These are phyloP conservation scores for Teratosphaeria epicoccoides DNA, from an alignment of 2,329 filamentous ascomycete genomes.

Conservation along the genomic window DNA sequence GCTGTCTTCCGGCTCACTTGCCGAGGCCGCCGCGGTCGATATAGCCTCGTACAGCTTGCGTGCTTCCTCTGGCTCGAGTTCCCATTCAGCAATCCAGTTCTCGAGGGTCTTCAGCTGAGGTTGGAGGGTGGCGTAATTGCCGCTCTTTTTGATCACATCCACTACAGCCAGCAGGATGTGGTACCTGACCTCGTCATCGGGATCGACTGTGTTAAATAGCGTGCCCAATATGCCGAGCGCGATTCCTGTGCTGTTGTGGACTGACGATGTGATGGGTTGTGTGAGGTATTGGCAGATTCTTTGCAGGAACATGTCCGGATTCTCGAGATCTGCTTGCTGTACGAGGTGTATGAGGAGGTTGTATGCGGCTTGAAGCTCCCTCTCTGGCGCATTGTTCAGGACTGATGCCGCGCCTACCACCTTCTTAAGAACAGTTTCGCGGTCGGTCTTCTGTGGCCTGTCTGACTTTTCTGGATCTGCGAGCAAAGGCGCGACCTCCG, in stretches of 20 bases:
- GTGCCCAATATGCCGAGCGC: slow-evolving; percentile 86
- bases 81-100: slow-evolving; percentile 73
- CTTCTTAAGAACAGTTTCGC: slow-evolving; percentile 79
- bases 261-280: slow-evolving; percentile 76
- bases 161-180: slow-evolving; percentile 86
- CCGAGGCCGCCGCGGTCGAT: slow-evolving; percentile 67
- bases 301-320: slow-evolving; percentile 75
- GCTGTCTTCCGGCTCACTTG: slow-evolving; percentile 64
- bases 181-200: slow-evolving; percentile 68
- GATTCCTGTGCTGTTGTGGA: slow-evolving; percentile 71
- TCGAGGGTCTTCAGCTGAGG: slow-evolving; percentile 75
- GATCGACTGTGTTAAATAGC: slow-evolving; percentile 85
- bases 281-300: slow-evolving; percentile 81
- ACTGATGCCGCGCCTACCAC: slow-evolving; percentile 68
- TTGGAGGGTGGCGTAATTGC: slow-evolving; percentile 67
- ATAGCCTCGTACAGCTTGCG: slow-evolving; percentile 77
- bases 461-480: slow-evolving; percentile 38
- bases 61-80: slow-evolving; percentile 67
- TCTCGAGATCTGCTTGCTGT: slow-evolving; percentile 58
- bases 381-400: slow-evolving; percentile 81
- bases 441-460: slow-evolving; percentile 44
- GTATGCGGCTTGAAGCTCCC: slow-evolving; percentile 92
- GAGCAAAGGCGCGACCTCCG: slow-evolving; percentile 61
- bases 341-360: slow-evolving; percentile 94
- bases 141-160: slow-evolving; percentile 57